Base-by-base conservation (phyloP, 257 asterid genomes). In the Nicotiana undulata region DNA sequence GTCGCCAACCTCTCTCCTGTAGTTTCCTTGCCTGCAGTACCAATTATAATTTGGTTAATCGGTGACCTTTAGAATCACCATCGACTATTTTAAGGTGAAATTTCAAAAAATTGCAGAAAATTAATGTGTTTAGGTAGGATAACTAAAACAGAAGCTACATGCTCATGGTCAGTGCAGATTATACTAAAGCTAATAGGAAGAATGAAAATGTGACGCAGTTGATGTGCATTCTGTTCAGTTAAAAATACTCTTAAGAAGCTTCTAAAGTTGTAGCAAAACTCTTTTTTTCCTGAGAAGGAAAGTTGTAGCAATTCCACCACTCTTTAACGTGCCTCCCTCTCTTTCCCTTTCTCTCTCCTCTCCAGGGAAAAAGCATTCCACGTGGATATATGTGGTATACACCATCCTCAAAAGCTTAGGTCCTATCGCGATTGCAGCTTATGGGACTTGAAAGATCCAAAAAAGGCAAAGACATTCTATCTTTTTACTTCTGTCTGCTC, bases 1-100 rank as follows among this genome's bases (percentile, higher is more conserved):
- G 99, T 81, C 87, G 89, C 98, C 98, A 95, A 6, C 99, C 99
- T 85, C 97, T 88, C 82, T 95, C 99, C 87, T 95, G 99, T 86
- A 95, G 77, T 88, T 81, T 95, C 89, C 99, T 87, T 51, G 98
- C 99, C 99, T 95, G 93, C 87, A 79, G 15, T 53, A 81, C 80
- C 22, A 61, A 76, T 29, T 49, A 70, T 58, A 44, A 16, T 13
- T 29, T 56, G 34, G 55, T 77, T 79, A 44, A 63, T 63, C 82
- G 17, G 49, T 26, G 22, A 16, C 55, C 58, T 63, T 44, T 4
- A 13, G 31, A 18, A 53, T 9, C 40, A 80, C 64, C 77, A 67
- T 72, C 3, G 13, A 10, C 77, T 6, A 44, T 61, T 59, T n/a
- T n/a, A 37, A 64, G 37, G 34, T 22, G 52, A 60, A 61, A 44